phyloP scores from a whole-genome alignment of 2,329 filamentous ascomycete species.

The Neofusicoccum umdonicola region DNA sequence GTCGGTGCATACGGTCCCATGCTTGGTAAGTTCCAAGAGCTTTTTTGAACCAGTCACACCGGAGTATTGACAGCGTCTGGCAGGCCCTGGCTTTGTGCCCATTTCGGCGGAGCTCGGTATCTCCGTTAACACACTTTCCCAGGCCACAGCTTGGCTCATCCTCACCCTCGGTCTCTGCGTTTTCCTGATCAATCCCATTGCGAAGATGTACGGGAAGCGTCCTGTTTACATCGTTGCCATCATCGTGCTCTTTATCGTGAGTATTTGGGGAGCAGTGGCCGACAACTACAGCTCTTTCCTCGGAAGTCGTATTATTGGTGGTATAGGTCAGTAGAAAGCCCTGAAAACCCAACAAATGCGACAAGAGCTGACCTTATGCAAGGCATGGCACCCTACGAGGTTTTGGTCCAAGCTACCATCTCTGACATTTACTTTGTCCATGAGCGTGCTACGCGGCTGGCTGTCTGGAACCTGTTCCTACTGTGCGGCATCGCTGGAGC shows the following conservation, averaged over 20 bases:
- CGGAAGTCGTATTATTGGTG: conserved; percentile 47
- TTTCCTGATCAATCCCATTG: conserved; percentile 53
- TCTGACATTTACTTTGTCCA: conserved; percentile 48
- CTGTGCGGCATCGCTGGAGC: conserved; percentile 40
- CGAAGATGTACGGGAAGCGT: conserved; percentile 51
- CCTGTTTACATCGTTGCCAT: conserved; percentile 51
- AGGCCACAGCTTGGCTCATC: conserved; percentile 51
- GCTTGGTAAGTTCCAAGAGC: conserved; percentile 28
- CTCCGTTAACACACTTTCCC: conserved; percentile 43
- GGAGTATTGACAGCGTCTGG: too few species aligned
- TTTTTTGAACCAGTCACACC: too few species aligned
- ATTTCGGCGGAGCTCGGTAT: conserved; percentile 46
- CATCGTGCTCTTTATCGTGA: conserved; percentile 48
- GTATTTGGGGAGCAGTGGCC: conserved; percentile 49
- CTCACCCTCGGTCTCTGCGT: conserved; percentile 49
- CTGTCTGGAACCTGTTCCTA: conserved; percentile 41
- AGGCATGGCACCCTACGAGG: conserved; percentile 52
- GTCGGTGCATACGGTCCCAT: conserved; percentile 54
- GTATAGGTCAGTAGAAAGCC: conserved; percentile 30
- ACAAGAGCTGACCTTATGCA: neutral
- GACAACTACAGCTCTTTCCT: conserved; percentile 47
- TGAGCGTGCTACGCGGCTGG: conserved; percentile 40
- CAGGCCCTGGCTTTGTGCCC: conserved; percentile 48
- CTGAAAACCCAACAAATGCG: neutral
- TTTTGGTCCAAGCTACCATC: conserved; percentile 53